A percentile compares a stretch with the other conserved stretches of the same genome.
Conservation (phyloP, 1,284 basidiomycete species). For the Sanghuangporus baumii region DNA sequence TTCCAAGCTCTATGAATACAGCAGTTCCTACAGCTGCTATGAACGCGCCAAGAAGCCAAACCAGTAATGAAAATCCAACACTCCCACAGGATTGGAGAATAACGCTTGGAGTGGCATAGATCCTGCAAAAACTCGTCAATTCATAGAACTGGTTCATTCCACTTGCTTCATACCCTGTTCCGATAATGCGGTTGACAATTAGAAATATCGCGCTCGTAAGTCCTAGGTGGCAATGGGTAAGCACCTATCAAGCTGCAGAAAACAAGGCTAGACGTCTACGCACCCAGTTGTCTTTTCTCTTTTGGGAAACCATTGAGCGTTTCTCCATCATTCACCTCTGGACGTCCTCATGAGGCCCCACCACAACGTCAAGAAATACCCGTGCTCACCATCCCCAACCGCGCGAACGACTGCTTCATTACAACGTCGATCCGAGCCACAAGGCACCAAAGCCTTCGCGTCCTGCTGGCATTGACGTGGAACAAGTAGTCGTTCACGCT, state of each 20-base stretch:
- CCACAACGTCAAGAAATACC: conserved; percentile 21
- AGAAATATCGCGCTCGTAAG: conserved; percentile 58
- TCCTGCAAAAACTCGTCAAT: conserved; percentile 34
- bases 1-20: conserved; percentile 71
- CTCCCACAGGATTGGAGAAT: conserved; percentile 64
- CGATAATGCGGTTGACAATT: conserved; percentile 73
- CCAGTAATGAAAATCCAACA: conserved; percentile 53
- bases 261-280: neutral
- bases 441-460: neutral
- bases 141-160: neutral
- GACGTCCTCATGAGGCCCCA: too few species aligned
- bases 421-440: neutral
- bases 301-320: conserved; percentile 1
- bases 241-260: neutral
- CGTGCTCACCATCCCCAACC: neutral
- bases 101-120: conserved; percentile 67
- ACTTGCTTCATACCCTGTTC: conserved; percentile 51
- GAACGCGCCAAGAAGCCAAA: conserved; percentile 67
- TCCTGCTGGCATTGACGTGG: neutral
- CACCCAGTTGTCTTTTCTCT: conserved; percentile 23
- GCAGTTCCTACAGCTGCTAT: conserved; percentile 60
- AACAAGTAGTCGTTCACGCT: neutral
- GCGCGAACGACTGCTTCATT: neutral
- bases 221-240: conserved; percentile 29
- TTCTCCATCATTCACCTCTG: too few species aligned